Conservation (phyloP, 2,329 filamentous ascomycete genomes). For the Colletotrichum cereale region DNA sequence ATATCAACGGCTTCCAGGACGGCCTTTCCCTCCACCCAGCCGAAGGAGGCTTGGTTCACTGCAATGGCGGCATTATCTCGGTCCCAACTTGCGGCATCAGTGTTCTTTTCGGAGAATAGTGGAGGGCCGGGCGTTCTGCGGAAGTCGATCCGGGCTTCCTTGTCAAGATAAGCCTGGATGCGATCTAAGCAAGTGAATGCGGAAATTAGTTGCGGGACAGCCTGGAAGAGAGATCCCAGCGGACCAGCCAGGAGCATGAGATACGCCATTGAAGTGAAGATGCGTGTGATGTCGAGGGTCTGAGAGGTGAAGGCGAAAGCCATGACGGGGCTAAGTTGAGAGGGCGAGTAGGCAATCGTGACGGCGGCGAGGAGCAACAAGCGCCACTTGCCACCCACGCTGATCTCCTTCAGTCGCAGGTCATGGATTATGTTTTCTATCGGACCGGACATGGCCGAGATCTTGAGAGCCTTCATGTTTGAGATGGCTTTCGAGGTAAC, state of each 20-base stretch:
- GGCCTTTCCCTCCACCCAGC: conserved; percentile 47
- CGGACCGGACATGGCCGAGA: conserved; percentile 51
- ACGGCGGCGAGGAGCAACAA: conserved; percentile 42
- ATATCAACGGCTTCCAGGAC: conserved; percentile 49
- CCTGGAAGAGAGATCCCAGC: conserved; percentile 48
- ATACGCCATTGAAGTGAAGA: conserved; percentile 52
- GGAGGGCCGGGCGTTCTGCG: conserved; percentile 8
- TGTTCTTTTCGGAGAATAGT: background rate
- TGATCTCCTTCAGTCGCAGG: conserved; percentile 51
- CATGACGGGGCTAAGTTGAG: conserved; percentile 50
- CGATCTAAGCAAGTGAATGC: conserved; percentile 50
- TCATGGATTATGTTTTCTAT: conserved; percentile 49
- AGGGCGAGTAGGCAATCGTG: conserved; percentile 50
- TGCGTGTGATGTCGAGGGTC: conserved; percentile 45
- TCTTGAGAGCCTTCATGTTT: conserved; percentile 55
- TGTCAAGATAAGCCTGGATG: conserved; percentile 53
- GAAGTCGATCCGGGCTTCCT: conserved; percentile 43
- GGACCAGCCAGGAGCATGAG: conserved; percentile 51
- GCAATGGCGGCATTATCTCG: background rate
- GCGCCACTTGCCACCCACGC: conserved; percentile 47
- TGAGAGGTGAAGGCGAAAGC: conserved; percentile 49
- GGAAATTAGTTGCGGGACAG: conserved; percentile 47
- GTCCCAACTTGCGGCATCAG: background rate
- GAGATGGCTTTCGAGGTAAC: conserved; percentile 47
- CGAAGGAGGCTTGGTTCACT: conserved; percentile 45